Evolutionary conservation across 768 basidiomycete species (phyloP).

Genomic region (Lentinula sp.): DNA sequence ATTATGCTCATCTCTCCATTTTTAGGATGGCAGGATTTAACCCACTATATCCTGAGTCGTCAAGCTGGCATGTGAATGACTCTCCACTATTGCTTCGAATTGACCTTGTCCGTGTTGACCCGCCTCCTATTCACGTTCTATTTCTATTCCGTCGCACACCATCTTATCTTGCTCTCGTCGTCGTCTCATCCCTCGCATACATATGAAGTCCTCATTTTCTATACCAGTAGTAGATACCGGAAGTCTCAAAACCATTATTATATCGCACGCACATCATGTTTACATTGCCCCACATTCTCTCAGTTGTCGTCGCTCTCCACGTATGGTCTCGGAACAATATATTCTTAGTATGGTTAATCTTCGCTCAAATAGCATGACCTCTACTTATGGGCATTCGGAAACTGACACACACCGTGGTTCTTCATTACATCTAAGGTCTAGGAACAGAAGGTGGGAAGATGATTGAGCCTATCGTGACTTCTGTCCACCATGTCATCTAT

Average conservation of each 20-base stretch:
- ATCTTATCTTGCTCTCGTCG: not conserved
- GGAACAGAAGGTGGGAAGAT: not conserved
- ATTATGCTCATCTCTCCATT: not conserved
- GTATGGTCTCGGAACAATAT: not conserved
- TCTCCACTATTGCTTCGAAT: not conserved
- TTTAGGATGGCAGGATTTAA: conserved; percentile 76
- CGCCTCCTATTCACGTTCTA: not conserved
- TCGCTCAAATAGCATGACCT: too few relatives aligned
- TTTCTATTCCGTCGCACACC: not conserved
- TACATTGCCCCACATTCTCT: not conserved
- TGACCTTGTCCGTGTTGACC: not conserved
- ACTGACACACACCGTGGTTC: too few relatives aligned
- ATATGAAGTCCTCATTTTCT: not conserved
- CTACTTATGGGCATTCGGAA: too few relatives aligned
- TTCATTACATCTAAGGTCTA: too few relatives aligned
- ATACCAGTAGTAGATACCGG: not conserved
- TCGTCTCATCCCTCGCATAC: not conserved
- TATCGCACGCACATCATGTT: not conserved
- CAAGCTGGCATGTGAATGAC: conserved; percentile 53
- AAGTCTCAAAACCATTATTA: not conserved
- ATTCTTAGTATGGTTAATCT: not conserved
- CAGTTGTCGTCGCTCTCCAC: not conserved
- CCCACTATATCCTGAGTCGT: conserved; percentile 70
- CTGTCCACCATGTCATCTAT: not conserved
- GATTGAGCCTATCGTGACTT: not conserved